phyloP scores from a whole-genome alignment of 768 basidiomycete genomes.

The Termitomyces sp. region DNA sequence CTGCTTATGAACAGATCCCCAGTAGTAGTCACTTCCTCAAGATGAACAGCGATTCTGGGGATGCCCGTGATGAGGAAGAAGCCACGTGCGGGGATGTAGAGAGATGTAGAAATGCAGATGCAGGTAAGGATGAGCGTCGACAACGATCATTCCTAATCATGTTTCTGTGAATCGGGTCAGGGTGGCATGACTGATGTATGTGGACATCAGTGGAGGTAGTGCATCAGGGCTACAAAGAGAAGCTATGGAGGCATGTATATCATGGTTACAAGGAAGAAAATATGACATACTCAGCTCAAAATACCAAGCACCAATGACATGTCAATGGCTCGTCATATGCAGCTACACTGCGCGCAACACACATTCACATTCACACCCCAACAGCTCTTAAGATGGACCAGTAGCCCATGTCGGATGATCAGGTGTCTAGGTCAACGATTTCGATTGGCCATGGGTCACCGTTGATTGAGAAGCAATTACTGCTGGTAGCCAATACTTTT shows the following conservation, averaged over 20 bases:
- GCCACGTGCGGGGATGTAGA: constrained; percentile 43
- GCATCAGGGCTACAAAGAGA: constrained; percentile 21
- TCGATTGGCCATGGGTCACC: too few relatives aligned
- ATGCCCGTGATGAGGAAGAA: constrained; percentile 38
- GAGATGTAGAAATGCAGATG: constrained; percentile 50
- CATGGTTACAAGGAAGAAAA: background rate
- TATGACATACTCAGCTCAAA: constrained; percentile 54
- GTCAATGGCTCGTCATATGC: constrained; percentile 71
- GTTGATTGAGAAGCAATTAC: too few relatives aligned
- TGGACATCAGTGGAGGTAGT: constrained; percentile 49
- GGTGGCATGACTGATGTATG: constrained; percentile 72
- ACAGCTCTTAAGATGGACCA: constrained; percentile 48
- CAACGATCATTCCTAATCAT: constrained; percentile 76
- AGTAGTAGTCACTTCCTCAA: constrained; percentile 51
- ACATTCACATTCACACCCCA: constrained; percentile 66
- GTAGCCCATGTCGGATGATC: too few relatives aligned
- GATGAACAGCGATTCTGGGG: constrained; percentile 48
- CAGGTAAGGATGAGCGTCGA: constrained; percentile 72
- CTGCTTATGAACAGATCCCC: constrained; percentile 64
- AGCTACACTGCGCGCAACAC: constrained; percentile 76
- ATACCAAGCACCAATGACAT: constrained; percentile 91
- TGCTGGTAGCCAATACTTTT: too few relatives aligned
- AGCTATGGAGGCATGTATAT: background rate
- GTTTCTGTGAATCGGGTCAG: constrained; percentile 75
- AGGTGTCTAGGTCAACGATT: too few relatives aligned